phyloP scores from a whole-genome alignment of 495 filamentous ascomycete species.

The Collariella sp. region DNA sequence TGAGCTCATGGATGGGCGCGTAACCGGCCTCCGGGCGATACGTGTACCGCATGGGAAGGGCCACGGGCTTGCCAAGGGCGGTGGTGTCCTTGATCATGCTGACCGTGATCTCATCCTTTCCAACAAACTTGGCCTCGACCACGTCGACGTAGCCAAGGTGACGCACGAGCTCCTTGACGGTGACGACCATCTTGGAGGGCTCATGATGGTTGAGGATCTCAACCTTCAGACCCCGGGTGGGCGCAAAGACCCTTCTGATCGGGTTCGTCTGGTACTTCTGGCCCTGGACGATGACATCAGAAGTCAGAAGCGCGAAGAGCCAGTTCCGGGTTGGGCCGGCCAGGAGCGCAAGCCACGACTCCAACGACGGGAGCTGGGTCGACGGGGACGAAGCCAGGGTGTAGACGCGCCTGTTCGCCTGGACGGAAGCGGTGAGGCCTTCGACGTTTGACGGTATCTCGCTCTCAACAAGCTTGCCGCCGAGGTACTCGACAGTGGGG shows the following conservation, averaged over 20 bases:
- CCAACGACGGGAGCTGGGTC: slow-evolving; percentile 61
- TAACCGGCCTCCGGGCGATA: slow-evolving; percentile 93
- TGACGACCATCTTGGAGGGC: slow-evolving; percentile 68
- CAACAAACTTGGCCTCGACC: slow-evolving; percentile 68
- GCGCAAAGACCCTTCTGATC: slow-evolving; percentile 81
- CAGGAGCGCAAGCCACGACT: slow-evolving; percentile 79
- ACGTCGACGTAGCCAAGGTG: slow-evolving; percentile 65
- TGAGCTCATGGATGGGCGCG: slow-evolving; percentile 90
- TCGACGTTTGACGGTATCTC: slow-evolving; percentile 60
- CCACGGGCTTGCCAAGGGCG: slow-evolving; percentile 64
- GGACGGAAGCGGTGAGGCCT: slow-evolving; percentile 67
- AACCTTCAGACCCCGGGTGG: slow-evolving; percentile 75
- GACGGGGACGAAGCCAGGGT: slow-evolving; percentile 63
- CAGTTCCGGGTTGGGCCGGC: slow-evolving; percentile 81
- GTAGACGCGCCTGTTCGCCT: slow-evolving; percentile 68
- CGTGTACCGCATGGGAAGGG: slow-evolving; percentile 74
- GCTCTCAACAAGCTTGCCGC: slow-evolving; percentile 64
- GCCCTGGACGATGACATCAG: slow-evolving; percentile 89
- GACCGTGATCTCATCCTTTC: slow-evolving; percentile 69
- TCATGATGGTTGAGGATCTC: slow-evolving; percentile 76
- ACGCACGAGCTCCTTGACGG: slow-evolving; percentile 57
- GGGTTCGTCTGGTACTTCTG: slow-evolving; percentile 96
- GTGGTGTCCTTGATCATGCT: slow-evolving; percentile 87
- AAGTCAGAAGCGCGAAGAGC: slow-evolving; percentile 95
- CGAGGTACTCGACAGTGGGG: slow-evolving; percentile 89